These are phyloP conservation scores for Rostrohypoxylon terebratum DNA, from an alignment of 495 filamentous ascomycete genomes.

Conservation along the genomic window DNA sequence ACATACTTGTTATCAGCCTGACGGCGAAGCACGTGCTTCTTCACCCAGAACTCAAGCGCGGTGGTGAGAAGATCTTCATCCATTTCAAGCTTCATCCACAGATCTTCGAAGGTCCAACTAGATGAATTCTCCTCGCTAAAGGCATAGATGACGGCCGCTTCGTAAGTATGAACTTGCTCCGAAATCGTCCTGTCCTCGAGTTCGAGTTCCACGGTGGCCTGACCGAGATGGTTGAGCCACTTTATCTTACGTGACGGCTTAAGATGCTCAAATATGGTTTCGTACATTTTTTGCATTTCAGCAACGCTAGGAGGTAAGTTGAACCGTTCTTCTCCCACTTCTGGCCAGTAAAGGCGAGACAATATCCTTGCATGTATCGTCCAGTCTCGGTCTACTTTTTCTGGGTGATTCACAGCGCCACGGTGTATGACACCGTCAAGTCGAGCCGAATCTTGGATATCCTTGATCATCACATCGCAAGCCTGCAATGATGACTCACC, in stretches of 20 bases:
- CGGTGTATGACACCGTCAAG: slow-evolving; percentile 74
- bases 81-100: slow-evolving; percentile 78
- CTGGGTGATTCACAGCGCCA: slow-evolving; percentile 46
- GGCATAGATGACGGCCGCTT: slow-evolving; percentile 89
- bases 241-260: slow-evolving; percentile 86
- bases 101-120: slow-evolving; percentile 68
- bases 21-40: slow-evolving; percentile 78
- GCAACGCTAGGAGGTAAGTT: slow-evolving; percentile 72
- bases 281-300: slow-evolving; percentile 75
- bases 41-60: slow-evolving; percentile 87
- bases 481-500: slow-evolving; percentile 86
- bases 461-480: slow-evolving; percentile 96
- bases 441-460: slow-evolving; percentile 86
- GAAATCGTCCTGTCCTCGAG: slow-evolving; percentile 80
- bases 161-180: slow-evolving; percentile 83
- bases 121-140: slow-evolving; percentile 70
- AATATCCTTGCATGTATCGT: slow-evolving; percentile 82
- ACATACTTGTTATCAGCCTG: slow-evolving; percentile 59
- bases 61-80: slow-evolving; percentile 77
- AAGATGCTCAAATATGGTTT: slow-evolving; percentile 77
- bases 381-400: slow-evolving; percentile 50
- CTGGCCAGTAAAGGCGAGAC: slow-evolving; percentile 94
- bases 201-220: slow-evolving; percentile 83
- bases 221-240: slow-evolving; percentile 86
- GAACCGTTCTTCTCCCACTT: slow-evolving; percentile 81